phyloP scores from a whole-genome alignment of 257 asterid species.

The Euphrasia confusa region DNA sequence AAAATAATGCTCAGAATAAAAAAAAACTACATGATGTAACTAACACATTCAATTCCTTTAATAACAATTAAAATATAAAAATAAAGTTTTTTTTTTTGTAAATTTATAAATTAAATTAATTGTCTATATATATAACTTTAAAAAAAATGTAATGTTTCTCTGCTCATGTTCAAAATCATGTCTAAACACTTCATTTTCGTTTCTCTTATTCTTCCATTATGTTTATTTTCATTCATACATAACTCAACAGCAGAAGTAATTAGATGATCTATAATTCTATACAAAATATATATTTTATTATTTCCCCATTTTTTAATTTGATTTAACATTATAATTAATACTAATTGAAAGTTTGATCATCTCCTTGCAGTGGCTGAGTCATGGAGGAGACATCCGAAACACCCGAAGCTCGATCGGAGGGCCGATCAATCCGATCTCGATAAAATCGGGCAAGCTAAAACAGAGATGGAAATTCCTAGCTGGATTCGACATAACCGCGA shows the following conservation, averaged over 20 bases:
- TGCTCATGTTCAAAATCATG: too few relatives aligned
- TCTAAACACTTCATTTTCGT: constrained; percentile 21
- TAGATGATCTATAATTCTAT: background rate
- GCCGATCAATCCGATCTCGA: constrained; percentile 35
- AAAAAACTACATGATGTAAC: too few relatives aligned
- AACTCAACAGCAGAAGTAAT: constrained; percentile 46
- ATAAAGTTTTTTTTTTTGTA: too few relatives aligned
- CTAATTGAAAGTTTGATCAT: background rate
- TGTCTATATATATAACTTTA: too few relatives aligned
- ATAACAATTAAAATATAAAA: too few relatives aligned
- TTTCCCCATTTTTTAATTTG: background rate
- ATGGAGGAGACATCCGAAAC: constrained; percentile 63
- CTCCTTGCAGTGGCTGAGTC: constrained; percentile 53
- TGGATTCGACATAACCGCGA: constrained; percentile 69
- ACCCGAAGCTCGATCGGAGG: constrained; percentile 41
- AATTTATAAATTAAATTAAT: too few relatives aligned
- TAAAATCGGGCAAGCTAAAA: constrained; percentile 27
- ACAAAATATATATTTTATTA: background rate
- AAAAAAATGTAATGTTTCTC: too few relatives aligned
- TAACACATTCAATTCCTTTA: too few relatives aligned
- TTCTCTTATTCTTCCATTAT: constrained; percentile 23
- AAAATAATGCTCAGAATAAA: too few relatives aligned
- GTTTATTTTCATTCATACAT: constrained; percentile 20
- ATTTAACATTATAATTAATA: background rate
- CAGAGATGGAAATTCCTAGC: constrained; percentile 57